These are phyloP conservation scores for Fomitopsis palustris DNA, from an alignment of 1,284 basidiomycete species.

Conservation along the genomic window DNA sequence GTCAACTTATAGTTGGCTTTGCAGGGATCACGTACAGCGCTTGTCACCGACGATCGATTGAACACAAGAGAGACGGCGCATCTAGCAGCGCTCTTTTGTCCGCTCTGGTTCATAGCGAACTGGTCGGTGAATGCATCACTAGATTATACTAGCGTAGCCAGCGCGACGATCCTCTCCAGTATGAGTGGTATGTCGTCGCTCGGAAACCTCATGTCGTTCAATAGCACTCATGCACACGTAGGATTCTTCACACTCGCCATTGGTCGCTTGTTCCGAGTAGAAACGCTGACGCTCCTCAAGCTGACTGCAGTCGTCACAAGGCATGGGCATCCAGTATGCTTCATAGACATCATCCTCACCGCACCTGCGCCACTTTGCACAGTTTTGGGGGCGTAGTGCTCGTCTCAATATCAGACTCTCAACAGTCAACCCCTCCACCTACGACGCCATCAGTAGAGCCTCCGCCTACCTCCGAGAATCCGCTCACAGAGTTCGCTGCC, in stretches of 20 bases:
- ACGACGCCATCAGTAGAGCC: slow-evolving; percentile 8
- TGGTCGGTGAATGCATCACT: slow-evolving; percentile 84
- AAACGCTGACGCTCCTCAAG: slow-evolving; percentile 74
- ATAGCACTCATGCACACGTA: slow-evolving; percentile 25
- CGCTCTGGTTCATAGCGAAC: slow-evolving; percentile 91
- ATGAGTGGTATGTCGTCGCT: slow-evolving; percentile 74
- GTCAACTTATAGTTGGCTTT: background rate
- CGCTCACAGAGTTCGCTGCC: slow-evolving; percentile 8
- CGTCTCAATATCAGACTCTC: slow-evolving; percentile 80
- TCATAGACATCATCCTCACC: background rate
- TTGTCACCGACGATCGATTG: slow-evolving; percentile 37
- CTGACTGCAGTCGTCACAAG: slow-evolving; percentile 79
- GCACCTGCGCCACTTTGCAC: background rate
- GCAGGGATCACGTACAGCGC: background rate
- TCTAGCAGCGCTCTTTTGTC: slow-evolving; percentile 76
- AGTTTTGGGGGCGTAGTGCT: slow-evolving; percentile 87
- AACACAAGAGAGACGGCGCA: slow-evolving; percentile 70
- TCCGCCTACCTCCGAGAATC: background rate
- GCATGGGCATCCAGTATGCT: slow-evolving; percentile 36
- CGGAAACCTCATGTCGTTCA: background rate
- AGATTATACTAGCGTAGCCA: slow-evolving; percentile 86
- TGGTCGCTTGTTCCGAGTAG: slow-evolving; percentile 83
- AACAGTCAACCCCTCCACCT: slow-evolving; percentile 20
- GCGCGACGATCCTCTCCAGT: slow-evolving; percentile 84
- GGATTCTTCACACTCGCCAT: slow-evolving; percentile 94